Base-by-base conservation (phyloP, 1,284 basidiomycete species). In the Phlebopus sp. region DNA sequence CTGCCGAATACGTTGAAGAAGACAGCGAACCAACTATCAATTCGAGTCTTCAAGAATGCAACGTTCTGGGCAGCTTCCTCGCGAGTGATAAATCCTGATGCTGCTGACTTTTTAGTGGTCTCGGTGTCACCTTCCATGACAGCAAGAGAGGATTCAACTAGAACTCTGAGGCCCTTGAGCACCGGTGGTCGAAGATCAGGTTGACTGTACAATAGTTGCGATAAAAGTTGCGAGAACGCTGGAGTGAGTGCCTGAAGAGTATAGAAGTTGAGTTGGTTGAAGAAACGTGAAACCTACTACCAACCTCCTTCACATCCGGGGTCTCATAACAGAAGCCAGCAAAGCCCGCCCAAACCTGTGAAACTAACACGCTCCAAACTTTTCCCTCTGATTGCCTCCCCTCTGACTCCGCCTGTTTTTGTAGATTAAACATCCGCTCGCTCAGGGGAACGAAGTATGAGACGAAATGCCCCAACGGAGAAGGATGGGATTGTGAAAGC, bases 1-100 rank as follows among this genome's bases (percentile, higher is more conserved):
- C 83, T 93, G 52, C 88, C 81, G 67, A 97, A 98, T n/a, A 99
- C 86, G 64, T 99, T 98, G 75, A 98, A 96, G 37, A 97, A 76
- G 4, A 98, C 92, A 0, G 92, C 87, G 21, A 98, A 80, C 84
- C 97, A 95, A 61, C 92, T 96, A 62, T 93, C 90, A 0, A 85
- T 86, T 59, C 97, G 86, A 0, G 76, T 75, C 42, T 81, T 82
- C 49, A 99, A 75, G 65, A 91, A 88, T 2, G 66, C 73, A 19
- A 97, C 59, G 59, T 95, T 95, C 41, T 72, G 74, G 31, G 71
- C 64, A 2, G 90, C 92, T 52, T 82, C 79, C 29, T 76, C 75
- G 25, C 52, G 67, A 46, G 67, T 68, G 63, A 74, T 80, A 66
- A 54, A 71, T 19, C 37, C 32, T 37, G 37, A 51, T 10, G 25